These are phyloP conservation scores for Craterostigma plantagineum DNA, from an alignment of 257 asterid genomes.

Conservation along the genomic window DNA sequence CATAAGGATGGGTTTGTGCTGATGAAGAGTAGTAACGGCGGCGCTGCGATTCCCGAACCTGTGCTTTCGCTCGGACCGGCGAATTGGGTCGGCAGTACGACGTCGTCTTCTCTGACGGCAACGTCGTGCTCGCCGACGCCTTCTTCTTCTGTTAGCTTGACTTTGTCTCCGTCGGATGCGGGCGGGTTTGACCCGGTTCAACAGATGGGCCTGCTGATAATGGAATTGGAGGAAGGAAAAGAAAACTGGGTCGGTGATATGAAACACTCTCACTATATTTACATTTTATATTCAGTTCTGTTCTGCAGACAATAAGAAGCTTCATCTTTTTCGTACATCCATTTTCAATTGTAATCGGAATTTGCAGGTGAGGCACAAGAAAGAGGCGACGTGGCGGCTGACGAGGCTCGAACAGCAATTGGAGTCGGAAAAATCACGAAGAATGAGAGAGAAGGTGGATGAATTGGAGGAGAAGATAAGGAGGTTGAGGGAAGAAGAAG, in stretches of 20 bases:
- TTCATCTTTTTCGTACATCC: no score
- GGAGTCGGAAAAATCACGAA: constrained; percentile 56
- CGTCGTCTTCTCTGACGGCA: constrained; percentile 30
- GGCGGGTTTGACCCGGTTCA: constrained; percentile 25
- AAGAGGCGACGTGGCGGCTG: constrained; percentile 73
- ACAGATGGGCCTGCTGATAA: constrained; percentile 28
- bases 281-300: no score
- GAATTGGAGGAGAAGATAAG: constrained; percentile 43
- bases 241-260: constrained; percentile 44
- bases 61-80: constrained; percentile 38
- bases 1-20: constrained; percentile 22
- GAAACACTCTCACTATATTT: constrained; percentile 3
- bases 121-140: constrained; percentile 29
- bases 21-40: constrained; percentile 15
- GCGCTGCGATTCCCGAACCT: constrained; percentile 9
- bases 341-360: no score
- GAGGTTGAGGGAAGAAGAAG: constrained; percentile 44
- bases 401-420: constrained; percentile 68
- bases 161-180: constrained; percentile 52
- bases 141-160: constrained; percentile 49
- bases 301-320: no score
- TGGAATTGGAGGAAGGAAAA: constrained; percentile 57
- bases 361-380: constrained; percentile 32
- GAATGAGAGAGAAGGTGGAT: constrained; percentile 44
- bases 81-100: constrained; percentile 12